A percentile compares a stretch with the other conserved stretches of the same genome.
phyloP scores from a whole-genome alignment of 495 filamentous ascomycete species.

The Lasiosphaeria miniovina region DNA sequence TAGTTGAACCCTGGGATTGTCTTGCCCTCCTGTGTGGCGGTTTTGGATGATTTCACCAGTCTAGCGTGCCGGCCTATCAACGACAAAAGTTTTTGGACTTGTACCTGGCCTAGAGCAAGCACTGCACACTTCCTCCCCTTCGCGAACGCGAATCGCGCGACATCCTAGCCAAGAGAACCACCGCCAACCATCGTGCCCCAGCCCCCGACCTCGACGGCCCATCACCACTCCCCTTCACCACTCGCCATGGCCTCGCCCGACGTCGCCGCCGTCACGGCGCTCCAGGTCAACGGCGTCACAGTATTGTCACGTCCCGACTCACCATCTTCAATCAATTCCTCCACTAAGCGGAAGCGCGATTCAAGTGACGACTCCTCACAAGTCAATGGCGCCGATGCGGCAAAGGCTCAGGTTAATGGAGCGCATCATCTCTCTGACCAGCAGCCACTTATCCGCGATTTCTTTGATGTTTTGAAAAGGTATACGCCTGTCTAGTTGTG shows the following conservation, averaged over 20 bases:
- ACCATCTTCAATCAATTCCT: slow-evolving; percentile 38
- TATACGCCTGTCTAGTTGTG: slow-evolving; percentile 26
- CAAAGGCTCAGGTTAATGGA: slow-evolving; percentile 31
- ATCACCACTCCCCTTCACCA: slow-evolving; percentile 10
- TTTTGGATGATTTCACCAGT: slow-evolving; percentile 25
- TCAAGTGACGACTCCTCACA: slow-evolving; percentile 37
- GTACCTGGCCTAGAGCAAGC: slow-evolving; percentile 18
- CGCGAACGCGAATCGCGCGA: slow-evolving; percentile 42
- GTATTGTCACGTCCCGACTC: slow-evolving; percentile 37
- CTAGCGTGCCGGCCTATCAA: slow-evolving; percentile 18
- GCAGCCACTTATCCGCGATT: slow-evolving; percentile 37
- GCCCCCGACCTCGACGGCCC: slow-evolving; percentile 13
- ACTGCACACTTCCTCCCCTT: slow-evolving; percentile 24
- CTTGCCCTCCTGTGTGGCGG: slow-evolving; percentile 12
- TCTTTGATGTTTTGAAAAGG: slow-evolving; percentile 44
- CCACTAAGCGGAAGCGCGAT: slow-evolving; percentile 58
- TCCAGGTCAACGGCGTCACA: slow-evolving; percentile 41
- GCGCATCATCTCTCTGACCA: slow-evolving; percentile 18
- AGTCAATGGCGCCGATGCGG: slow-evolving; percentile 23
- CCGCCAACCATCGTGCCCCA: slow-evolving; percentile 6
- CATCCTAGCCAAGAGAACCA: slow-evolving; percentile 25
- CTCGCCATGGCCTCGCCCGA: slow-evolving; percentile 43
- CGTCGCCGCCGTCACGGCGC: slow-evolving; percentile 26
- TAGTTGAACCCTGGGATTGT: slow-evolving; percentile 13
- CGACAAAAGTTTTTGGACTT: slow-evolving; percentile 31